Evolutionary conservation across 2,329 filamentous ascomycete genomes (phyloP), one percentile per base, ranked within the genome.

Genomic region (Blastomyces gilchristii): DNA sequence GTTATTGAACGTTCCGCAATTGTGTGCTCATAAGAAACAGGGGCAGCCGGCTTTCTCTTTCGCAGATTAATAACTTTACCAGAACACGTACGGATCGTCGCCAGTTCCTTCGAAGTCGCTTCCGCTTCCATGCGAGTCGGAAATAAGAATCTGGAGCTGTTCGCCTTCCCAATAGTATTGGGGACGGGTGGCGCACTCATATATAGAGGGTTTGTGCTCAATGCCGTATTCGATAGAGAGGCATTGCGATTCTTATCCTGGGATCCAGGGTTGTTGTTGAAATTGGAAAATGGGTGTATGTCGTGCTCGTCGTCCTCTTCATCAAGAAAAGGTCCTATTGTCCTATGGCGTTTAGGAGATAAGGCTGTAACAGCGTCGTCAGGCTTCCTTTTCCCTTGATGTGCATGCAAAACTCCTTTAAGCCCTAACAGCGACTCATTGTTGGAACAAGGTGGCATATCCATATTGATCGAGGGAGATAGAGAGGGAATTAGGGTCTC

Each of bases 1-100:
- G 76, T 76, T 3, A 72, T 74, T 9, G 83, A 85, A 16, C 83
- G 78, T 59, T 78, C 73, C 22, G 83, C 83, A 64, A 85, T 78
- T 3, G 83, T 71, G 64, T 78, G 76, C 68, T 85, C 80, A 64
- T 83, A 85, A 0, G 82, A 75, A 8, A 79, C 63, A 0, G 71
- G 63, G 6, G 72, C 66, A 22, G 72, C 66, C 11, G 70, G 68
- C 31, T 71, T 71, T 64, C 77, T 80, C 63, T 75, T 69, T 2
- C 71, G 63, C 52, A 84, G 72, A 49, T 74, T 74, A 58, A 82
- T 74, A 0, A 72, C 70, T 65, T 76, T 79, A 43, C 83, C 83
- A 18, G 77, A 77, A 56, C 79, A 80, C 14, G 78, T 83, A 63
- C 75, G 78, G 22, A 80, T 74, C 28, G 71, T 61, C 8, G 63